phyloP scores from a whole-genome alignment of 768 basidiomycete genomes.

The Albatrellus ellisii region DNA sequence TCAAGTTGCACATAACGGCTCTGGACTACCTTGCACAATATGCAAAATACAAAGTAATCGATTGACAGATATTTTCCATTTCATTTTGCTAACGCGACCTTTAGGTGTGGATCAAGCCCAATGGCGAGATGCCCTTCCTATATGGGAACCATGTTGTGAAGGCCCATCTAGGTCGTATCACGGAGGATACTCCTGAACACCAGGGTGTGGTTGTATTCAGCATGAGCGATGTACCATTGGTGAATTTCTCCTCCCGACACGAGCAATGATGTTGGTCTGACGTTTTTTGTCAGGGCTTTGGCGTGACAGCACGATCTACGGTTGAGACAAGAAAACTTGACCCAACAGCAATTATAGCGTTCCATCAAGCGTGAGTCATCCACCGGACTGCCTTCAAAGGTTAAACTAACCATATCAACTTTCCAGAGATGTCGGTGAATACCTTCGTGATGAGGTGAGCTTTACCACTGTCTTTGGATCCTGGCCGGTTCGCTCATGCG shows the following conservation, averaged over 20 bases:
- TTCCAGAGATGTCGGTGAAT: constrained; percentile 90
- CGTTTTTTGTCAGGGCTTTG: constrained; percentile 65
- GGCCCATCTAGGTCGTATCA: constrained; percentile 96
- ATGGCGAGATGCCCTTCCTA: constrained; percentile 98
- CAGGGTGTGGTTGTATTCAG: constrained; percentile 95
- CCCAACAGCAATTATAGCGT: constrained; percentile 93
- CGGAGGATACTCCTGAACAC: constrained; percentile 97
- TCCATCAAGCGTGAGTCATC: constrained; percentile 82
- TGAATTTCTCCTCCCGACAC: too few species aligned
- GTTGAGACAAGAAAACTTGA: constrained; percentile 94
- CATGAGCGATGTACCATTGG: constrained; percentile 91
- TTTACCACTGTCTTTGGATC: neutral
- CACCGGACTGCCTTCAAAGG: constrained; percentile 1
- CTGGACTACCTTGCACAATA: constrained; percentile 92
- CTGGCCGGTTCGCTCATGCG: too few species aligned
- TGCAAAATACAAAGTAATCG: constrained; percentile 87
- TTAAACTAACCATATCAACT: neutral
- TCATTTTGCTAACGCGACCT: neutral
- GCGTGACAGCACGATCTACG: constrained; percentile 92
- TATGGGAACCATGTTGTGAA: constrained; percentile 99
- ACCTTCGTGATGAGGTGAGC: constrained; percentile 86
- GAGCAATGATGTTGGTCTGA: too few species aligned
- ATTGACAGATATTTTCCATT: neutral
- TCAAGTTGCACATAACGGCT: constrained; percentile 91
- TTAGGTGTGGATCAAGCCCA: constrained; percentile 97